A percentile compares a stretch with the other conserved stretches of the same genome.
Evolutionary conservation across 139 green algal genomes (phyloP).

Genomic region (Monoraphidium neglectum): DNA sequence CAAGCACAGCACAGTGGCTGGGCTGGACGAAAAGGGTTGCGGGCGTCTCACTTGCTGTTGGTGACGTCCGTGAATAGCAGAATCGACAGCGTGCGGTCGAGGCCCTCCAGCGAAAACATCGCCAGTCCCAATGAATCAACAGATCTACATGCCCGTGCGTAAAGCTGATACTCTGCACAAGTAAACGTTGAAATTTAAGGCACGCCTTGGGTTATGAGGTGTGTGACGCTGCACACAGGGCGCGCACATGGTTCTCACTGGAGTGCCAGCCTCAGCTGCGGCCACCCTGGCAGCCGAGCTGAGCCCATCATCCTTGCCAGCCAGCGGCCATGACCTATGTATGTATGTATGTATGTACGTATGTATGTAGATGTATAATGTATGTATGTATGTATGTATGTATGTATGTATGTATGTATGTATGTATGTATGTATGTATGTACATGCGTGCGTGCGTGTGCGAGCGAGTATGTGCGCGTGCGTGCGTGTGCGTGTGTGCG

Average conservation of each 20-base stretch:
- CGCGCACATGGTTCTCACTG: no score
- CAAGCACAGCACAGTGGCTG: no score
- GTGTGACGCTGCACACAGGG: no score
- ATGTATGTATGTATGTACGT: background rate
- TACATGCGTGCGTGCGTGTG: background rate
- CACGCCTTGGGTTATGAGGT: no score
- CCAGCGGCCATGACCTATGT: background rate
- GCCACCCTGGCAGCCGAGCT: background rate
- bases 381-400: background rate
- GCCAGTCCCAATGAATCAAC: no score
- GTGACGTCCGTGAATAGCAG: conserved; percentile 4
- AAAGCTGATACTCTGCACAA: no score
- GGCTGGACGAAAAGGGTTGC: no score
- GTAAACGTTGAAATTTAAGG: no score
- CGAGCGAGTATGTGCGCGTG: background rate
- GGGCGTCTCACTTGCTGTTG: conserved; percentile 3
- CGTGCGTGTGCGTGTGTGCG: background rate
- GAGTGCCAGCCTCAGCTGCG: no score
- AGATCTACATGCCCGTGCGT: no score
- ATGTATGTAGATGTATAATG: background rate
- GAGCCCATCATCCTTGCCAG: background rate
- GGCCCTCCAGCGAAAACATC: background rate
- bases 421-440: background rate
- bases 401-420: no score
- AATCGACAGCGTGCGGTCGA: background rate